phyloP scores from a whole-genome alignment of 2,329 filamentous ascomycete species.

The Trichoderma sp. region DNA sequence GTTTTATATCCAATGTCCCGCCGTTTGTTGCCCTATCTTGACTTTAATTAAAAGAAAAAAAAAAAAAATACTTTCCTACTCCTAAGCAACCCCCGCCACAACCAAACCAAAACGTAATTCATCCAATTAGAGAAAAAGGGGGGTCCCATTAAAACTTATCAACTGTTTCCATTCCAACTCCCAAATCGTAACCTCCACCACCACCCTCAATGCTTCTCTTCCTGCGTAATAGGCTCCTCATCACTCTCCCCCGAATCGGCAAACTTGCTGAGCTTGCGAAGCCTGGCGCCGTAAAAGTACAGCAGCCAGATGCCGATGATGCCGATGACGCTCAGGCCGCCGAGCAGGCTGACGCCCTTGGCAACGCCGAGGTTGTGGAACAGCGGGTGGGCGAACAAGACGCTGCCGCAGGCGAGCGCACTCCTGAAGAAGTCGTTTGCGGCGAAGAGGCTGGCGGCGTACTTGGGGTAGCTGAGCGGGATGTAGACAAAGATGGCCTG shows the following conservation, averaged over 20 bases:
- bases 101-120: background rate
- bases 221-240: background rate
- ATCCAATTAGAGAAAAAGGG: background rate
- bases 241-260: constrained; percentile 29
- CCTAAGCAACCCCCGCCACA: background rate
- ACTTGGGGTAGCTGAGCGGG: constrained; percentile 52
- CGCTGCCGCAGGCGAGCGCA: constrained; percentile 56
- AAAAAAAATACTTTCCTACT: background rate
- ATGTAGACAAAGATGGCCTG: constrained; percentile 61
- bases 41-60: background rate
- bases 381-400: constrained; percentile 59
- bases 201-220: background rate
- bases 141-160: background rate
- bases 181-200: no score
- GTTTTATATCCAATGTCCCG: background rate
- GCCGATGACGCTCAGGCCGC: constrained; percentile 50
- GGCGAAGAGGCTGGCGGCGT: constrained; percentile 58
- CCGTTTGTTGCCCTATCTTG: background rate
- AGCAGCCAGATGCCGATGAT: constrained; percentile 59
- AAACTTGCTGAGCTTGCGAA: constrained; percentile 58
- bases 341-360: constrained; percentile 55
- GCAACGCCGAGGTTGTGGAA: constrained; percentile 58
- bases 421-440: constrained; percentile 59
- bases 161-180: background rate
- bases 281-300: constrained; percentile 53